Evolutionary conservation across 225 moss, liverwort and hornwort genomes (phyloP).

Genomic region (Antitrichia curtipendula): DNA sequence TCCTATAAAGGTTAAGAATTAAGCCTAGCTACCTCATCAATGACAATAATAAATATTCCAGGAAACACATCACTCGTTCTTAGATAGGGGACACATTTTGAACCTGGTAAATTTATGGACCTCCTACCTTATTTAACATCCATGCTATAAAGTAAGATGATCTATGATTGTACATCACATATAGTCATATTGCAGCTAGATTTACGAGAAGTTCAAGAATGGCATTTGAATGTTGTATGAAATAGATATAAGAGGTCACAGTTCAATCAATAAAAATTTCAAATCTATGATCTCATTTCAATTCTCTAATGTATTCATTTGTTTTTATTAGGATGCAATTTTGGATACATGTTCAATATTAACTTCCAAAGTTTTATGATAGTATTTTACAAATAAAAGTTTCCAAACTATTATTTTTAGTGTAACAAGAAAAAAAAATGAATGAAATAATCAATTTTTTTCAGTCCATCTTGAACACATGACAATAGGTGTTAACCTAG

Average conservation of each 20-base stretch:
- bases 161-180: background rate
- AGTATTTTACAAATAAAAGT: background rate
- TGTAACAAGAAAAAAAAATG: background rate
- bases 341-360: rapidly evolving
- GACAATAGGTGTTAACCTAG: no score
- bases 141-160: rapidly evolving
- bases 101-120: no score
- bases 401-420: background rate
- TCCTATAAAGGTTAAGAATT: no score
- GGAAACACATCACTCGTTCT: no score
- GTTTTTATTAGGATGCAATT: background rate
- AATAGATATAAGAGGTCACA: background rate
- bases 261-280: background rate
- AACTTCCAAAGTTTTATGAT: background rate
- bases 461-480: no score
- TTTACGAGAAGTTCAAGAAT: background rate
- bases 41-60: no score
- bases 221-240: background rate
- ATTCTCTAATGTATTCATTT: background rate
- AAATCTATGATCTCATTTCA: background rate
- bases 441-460: background rate
- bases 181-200: background rate
- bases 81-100: no score
- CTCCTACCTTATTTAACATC: no score
- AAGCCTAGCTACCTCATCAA: no score